phyloP scores from a whole-genome alignment of 129 eudicot genomes.

The Saussurea involucrata region DNA sequence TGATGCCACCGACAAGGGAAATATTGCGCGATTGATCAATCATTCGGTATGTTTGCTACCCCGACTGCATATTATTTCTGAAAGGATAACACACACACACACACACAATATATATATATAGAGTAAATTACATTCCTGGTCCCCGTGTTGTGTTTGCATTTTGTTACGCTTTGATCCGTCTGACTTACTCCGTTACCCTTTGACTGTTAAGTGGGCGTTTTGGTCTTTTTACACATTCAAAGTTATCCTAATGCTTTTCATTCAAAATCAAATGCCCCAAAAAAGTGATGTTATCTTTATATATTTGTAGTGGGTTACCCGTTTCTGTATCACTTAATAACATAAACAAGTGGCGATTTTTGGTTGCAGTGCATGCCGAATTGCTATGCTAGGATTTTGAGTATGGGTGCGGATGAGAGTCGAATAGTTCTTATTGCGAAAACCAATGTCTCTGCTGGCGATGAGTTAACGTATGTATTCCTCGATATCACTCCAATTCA shows the following conservation, averaged over 20 bases:
- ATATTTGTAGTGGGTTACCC: not conserved
- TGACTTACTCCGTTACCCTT: not conserved
- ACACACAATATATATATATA: no score
- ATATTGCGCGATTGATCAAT: constrained; percentile 84
- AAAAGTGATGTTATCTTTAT: not conserved
- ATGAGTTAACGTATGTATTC: constrained; percentile 69
- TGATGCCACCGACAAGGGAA: constrained; percentile 81
- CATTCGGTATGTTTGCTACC: constrained; percentile 62
- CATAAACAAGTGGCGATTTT: not conserved
- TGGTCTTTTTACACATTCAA: not conserved
- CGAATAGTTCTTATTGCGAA: constrained; percentile 81
- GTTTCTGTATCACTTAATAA: not conserved
- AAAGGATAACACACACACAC: no score
- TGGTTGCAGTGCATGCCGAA: constrained; percentile 86
- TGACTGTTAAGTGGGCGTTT: not conserved
- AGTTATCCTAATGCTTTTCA: not conserved
- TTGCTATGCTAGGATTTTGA: constrained; percentile 89
- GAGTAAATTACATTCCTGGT: not conserved
- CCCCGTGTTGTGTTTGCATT: not conserved
- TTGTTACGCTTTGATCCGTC: not conserved
- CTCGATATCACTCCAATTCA: not conserved
- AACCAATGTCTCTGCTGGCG: constrained; percentile 69
- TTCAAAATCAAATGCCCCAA: not conserved
- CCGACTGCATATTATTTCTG: not conserved
- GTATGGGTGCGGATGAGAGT: constrained; percentile 64